Conservation (phyloP, 2,329 filamentous ascomycete species). For the Diaporthe destruens region DNA sequence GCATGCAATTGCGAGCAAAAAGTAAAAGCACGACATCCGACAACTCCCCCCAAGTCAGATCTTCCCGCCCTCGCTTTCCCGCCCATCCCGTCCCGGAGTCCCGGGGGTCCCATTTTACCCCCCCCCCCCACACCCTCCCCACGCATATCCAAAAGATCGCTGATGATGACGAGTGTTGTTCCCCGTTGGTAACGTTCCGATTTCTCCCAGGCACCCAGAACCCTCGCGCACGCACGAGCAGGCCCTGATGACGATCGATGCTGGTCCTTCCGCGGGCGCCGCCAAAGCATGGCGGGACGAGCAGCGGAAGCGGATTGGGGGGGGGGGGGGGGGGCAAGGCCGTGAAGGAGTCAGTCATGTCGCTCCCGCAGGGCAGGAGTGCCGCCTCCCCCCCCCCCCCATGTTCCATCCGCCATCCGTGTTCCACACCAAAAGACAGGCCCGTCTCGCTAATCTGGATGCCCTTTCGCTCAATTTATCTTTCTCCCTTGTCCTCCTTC, state of each 20-base stretch:
- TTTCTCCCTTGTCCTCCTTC: not conserved
- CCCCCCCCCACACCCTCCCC: not conserved
- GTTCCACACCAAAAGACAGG: not conserved
- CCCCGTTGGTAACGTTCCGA: not conserved
- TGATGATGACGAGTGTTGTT: not conserved
- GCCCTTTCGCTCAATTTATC: slow-evolving; percentile 13
- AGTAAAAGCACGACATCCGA: slow-evolving; percentile 13
- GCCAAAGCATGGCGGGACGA: not conserved
- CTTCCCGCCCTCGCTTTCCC: slow-evolving; percentile 16
- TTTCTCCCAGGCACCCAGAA: slow-evolving; percentile 1
- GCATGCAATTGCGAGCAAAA: slow-evolving; percentile 22
- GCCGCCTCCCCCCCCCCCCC: no score
- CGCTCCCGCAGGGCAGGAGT: not conserved
- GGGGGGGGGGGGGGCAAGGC: no score
- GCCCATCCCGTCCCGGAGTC: not conserved
- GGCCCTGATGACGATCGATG: not conserved
- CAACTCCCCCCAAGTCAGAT: slow-evolving; percentile 8
- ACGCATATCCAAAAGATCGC: not conserved
- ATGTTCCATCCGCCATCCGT: not conserved
- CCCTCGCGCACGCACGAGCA: not conserved
- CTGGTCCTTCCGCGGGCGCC: not conserved
- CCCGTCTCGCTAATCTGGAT: slow-evolving; percentile 1
- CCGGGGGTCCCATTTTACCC: no score
- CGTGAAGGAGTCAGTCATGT: not conserved
- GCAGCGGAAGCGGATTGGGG: not conserved